Base-by-base conservation (phyloP, 345 rosid genomes). In the Raphanus sativus region DNA sequence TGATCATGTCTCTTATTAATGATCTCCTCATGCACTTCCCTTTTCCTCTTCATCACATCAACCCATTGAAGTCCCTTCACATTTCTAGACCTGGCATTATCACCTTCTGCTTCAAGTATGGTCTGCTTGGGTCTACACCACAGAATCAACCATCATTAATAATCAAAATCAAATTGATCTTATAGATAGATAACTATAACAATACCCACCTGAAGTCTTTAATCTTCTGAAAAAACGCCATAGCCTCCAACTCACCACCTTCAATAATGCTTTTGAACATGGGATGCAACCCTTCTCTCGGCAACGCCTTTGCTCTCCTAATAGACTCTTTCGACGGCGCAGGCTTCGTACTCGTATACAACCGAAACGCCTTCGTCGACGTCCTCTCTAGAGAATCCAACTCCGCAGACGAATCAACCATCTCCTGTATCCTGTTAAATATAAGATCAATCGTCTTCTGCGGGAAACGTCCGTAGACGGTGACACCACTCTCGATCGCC, bases 41-140 rank as follows among this genome's bases (percentile, higher is more conserved):
- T 87, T 81, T 95, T 92, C 68, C 54, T 84, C 87, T 95, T 92
- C 99, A 92, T 95, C 70, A 95, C 98, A 89, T 92, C 98, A 28
- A 84, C 94, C 98, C 92, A 86, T 73, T 88, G 90, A 58, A 87
- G 74, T 77, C 96, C 94, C 98, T 87, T 76, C 62, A 62, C 10
- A 83, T 86, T 81, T 81, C 92, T 95, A 65, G 91, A 89, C 82
- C 84, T 92, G 76, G 94, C 83, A 70, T 94, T 88, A 82, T 88
- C 97, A 78, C 97, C 98, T 89, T 95, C 98, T 70, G 98, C 89
- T 86, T 95, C 99, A 83, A 95, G 81, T 81, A 95, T 87, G 17
- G 99, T 95, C 85, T 89, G 98, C 88, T 89, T 95, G 38, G 98
- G 99, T 81, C 99, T 95, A 83, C 73, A 83, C 75, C 32, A 83